Base-by-base conservation (phyloP, 2,329 filamentous ascomycete genomes). In the Herpotrichia juniperi region DNA sequence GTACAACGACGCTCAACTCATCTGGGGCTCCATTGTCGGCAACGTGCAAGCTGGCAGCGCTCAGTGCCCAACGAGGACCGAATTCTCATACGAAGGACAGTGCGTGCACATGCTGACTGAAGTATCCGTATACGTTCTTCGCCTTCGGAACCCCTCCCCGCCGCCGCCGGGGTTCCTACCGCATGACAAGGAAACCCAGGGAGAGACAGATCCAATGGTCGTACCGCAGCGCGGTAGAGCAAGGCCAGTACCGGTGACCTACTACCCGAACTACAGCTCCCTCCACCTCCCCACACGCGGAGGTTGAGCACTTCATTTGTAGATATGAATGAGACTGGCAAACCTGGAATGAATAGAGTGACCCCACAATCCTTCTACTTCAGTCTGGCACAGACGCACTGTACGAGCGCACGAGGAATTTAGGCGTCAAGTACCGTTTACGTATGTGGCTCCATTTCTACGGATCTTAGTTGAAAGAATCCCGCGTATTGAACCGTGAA, bases 231-330 rank as follows among this genome's bases (percentile, higher is more conserved):
- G 53, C 59, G 61, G 64, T 56, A 68, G 54, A 60, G 58, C 55
- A 54, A 51, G 43, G 34, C 60, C 56, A 64, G 61, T 53, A 63
- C 58, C 59, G 56, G 54, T 53, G 48, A 55, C 55, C 22, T 52
- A 58, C 48, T 54, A 43, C 40, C 57, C 58, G 54, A 51, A 51
- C 53, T 51, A 59, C 42, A 39, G 50, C 48, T 40, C 17, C 42
- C 60, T 67, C 65, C 63, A 63, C 61, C 61, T 64, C 64, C 64
- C 67, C 65, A 64, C 65, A 67, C 57, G 40, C 32, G 17, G 24
- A 30, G 50, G 56, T 53, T 54, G 48, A 39, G 21, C 14, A 11
- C 30, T 57, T 57, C 49, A 61, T 68, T 43, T 65, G 53, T 26
- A 50, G 62, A 68, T 40, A 69, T 71, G 63, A 67, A 49, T 45